Evolutionary conservation across 257 asterid species (phyloP).

Genomic region (Solanum pennellii): DNA sequence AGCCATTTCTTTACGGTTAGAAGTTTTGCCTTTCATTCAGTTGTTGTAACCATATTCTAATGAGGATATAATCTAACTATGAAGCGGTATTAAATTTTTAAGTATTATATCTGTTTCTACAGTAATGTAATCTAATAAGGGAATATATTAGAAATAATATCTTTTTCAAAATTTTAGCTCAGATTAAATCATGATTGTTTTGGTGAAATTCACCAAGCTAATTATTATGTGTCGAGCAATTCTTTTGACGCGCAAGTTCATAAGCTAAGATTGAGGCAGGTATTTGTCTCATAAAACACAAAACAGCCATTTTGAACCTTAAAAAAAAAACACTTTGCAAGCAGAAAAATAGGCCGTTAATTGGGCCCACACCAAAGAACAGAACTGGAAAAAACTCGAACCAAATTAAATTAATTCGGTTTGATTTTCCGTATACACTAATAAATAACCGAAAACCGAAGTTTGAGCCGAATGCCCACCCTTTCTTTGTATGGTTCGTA

Average conservation of each 20-base stretch:
- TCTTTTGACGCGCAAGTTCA: neutral
- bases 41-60: neutral
- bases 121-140: neutral
- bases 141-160: neutral
- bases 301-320: neutral
- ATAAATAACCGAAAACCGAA: neutral
- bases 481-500: neutral
- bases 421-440: neutral
- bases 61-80: neutral
- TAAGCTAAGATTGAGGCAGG: neutral
- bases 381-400: neutral
- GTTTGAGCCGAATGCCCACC: neutral
- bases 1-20: neutral
- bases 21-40: neutral
- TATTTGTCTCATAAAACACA: neutral
- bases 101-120: neutral
- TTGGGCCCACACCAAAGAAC: neutral
- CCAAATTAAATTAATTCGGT: neutral
- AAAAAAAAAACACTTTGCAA: neutral
- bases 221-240: neutral
- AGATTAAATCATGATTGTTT: neutral
- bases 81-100: neutral
- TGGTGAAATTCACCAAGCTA: neutral
- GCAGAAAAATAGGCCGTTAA: neutral
- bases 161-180: neutral